Percentiles rank a stretch among this genome's conserved stretches.
phyloP scores from a whole-genome alignment of 495 filamentous ascomycete genomes.

The Sordaria brevicollis region DNA sequence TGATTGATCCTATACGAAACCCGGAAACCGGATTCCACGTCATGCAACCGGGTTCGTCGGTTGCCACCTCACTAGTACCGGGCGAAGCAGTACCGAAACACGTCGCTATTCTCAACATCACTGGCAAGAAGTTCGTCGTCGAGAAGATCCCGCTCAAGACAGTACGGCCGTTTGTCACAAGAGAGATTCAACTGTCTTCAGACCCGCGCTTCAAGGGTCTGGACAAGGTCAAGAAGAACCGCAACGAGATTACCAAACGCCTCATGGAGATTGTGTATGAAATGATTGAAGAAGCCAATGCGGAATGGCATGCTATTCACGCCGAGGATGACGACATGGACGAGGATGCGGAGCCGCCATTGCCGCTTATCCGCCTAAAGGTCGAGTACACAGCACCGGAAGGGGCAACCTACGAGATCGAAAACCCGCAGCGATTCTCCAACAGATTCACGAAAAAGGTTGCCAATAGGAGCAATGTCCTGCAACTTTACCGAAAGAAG shows the following conservation, averaged over 20 bases:
- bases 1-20: conserved; percentile 74
- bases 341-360: conserved; percentile 54
- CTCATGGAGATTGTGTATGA: conserved; percentile 70
- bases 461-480: conserved; percentile 87
- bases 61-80: conserved; percentile 82
- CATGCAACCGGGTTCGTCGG: conserved; percentile 94
- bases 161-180: conserved; percentile 83
- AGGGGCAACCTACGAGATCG: conserved; percentile 75
- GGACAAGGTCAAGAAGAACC: conserved; percentile 69
- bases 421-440: conserved; percentile 95
- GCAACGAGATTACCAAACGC: conserved; percentile 63
- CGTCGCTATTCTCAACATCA: conserved; percentile 74
- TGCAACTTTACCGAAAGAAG: conserved; percentile 89
- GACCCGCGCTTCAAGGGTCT: conserved; percentile 69
- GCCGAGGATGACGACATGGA: conserved; percentile 35
- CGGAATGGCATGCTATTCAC: conserved; percentile 69
- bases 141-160: conserved; percentile 77
- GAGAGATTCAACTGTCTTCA: conserved; percentile 66
- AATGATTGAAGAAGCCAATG: conserved; percentile 76
- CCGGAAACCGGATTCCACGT: conserved; percentile 85
- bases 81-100: conserved; percentile 91
- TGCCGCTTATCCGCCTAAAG: conserved; percentile 77
- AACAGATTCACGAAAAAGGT: conserved; percentile 85
- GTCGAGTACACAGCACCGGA: conserved; percentile 88
- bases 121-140: conserved; percentile 69